Base-by-base conservation (phyloP, 2,329 filamentous ascomycete genomes). In the Grosmannia clavigera region DNA sequence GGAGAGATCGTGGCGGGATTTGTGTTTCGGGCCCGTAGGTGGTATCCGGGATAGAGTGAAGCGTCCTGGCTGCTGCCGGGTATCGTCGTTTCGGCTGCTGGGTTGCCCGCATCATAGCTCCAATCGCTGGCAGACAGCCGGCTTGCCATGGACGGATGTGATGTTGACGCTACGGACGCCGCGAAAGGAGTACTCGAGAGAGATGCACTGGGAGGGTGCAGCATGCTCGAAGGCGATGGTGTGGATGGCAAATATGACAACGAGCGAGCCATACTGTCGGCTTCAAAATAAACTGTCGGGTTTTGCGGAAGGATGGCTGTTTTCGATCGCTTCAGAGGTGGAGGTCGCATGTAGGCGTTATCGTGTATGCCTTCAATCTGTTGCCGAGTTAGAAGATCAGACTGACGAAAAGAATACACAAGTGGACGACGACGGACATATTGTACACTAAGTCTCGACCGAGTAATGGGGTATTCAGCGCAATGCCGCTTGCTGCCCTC, bases 321-420 rank as follows among this genome's bases (percentile, higher is more conserved):
- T 25, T 48, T 62, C 19, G 59, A 59, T 27, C 61, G 61, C 59
- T 62, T 59, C 14, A 62, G 43, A 35, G 59, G 59, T 3, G 59
- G 59, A 9, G 56, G 33, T 12, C 58, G 31, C 29, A 56, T 35
- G 3, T n/a, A 5, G 19, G 25, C 12, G 16, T 16, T 6, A 14
- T 5, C 7, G 33, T 27, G 10, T 14, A 16, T 40, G 29, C 25
- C 35, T 27, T 14, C n/a, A 7, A 19, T 31, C 22, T 57, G 33
- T n/a, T 50, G n/a, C 3, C 1, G 25, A 38, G 33, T 60, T 53
- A 60, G 53, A 56, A 3, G n/a, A 27, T 27, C 10, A 22, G 14
- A 33, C 5, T 22, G 22, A 11, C 19, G 9, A 52, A 7, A 7
- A 52, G 22, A 52, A 12, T 16, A 43, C 40, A 43, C 12, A 25